Base-by-base conservation (phyloP, 345 rosid species). In the Eucalyptus albens region DNA sequence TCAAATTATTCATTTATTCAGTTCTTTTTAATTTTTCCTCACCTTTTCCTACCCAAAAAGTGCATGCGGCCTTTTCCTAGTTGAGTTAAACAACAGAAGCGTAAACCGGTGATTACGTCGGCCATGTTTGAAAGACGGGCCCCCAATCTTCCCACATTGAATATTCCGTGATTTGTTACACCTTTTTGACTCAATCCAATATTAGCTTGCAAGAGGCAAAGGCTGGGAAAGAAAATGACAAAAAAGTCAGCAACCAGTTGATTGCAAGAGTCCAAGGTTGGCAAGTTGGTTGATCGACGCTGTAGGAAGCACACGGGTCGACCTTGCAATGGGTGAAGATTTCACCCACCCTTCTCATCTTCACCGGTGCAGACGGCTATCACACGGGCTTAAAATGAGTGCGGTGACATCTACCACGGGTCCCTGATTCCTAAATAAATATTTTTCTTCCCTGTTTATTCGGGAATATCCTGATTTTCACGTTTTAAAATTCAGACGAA, bases 351-450 rank as follows among this genome's bases (percentile, higher is more conserved):
- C 59, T 19, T 53, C 59, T 19, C 24, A 53, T 53, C 59, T 53
- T 4, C 59, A 53, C 26, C 59, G 24, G 4, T 19, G 9, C 10
- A 0, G 0, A 3, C 24, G 9, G 1, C 2, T 53, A 19, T 53
- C 24, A 53, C 2, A 53, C 24, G 0, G 56, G 56, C 56, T 53
- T 4, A 8, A 53, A 53, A 53, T 8, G 59, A 0, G 1, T 53
- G 24, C 24, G 1, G 59, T 53, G 24, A 8, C 8, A 0, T 53
- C 1, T 53, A 53, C 59, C 59, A 47, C 4, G 49, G 49, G 49
- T 5, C 1, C 59, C 24, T 53, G 4, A 53, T 8, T 19, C 11
- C 10, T 53, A 53, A 53, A 53, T 53, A 53, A 53, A 19, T 53
- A 53, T 53, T 53, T 53, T 42, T 42, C 42, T 42, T 42, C 42